Evolutionary conservation across 225 moss, liverwort and hornwort species (phyloP).

Genomic region (Bryum argenteum): DNA sequence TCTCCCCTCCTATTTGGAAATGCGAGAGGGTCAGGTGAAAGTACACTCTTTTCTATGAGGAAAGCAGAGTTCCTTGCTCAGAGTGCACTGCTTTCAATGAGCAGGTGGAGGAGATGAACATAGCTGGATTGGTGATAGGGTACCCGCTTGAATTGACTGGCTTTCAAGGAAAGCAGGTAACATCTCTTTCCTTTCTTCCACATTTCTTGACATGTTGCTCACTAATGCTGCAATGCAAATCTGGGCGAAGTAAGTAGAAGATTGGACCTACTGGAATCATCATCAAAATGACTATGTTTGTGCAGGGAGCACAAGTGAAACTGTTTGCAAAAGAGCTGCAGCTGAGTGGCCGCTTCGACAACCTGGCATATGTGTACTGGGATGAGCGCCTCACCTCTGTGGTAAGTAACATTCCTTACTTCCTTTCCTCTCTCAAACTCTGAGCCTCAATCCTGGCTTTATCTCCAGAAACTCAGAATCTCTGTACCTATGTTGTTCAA

Average conservation of each 20-base stretch:
- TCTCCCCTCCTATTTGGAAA: neutral
- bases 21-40: neutral
- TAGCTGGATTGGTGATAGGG: slow-evolving; percentile 70
- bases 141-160: slow-evolving; percentile 80
- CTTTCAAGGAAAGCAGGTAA: slow-evolving; percentile 74
- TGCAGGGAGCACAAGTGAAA: slow-evolving; percentile 75
- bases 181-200: neutral
- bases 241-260: too few species aligned
- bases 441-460: too few species aligned
- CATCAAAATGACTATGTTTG: neutral
- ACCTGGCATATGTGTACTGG: slow-evolving; percentile 77
- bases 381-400: slow-evolving; percentile 89
- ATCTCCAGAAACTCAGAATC: too few species aligned
- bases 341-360: slow-evolving; percentile 59
- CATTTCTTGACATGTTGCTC: neutral
- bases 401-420: slow-evolving; percentile 52
- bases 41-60: slow-evolving; percentile 11
- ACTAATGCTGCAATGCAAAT: slow-evolving; percentile 5
- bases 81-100: slow-evolving; percentile 4
- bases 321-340: slow-evolving; percentile 75
- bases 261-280: too few species aligned
- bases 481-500: too few species aligned
- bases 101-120: slow-evolving; percentile 66
- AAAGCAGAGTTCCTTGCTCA: neutral
- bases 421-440: too few species aligned